These are phyloP conservation scores for Sclerotinia borealis DNA, from an alignment of 2,329 filamentous ascomycete species.

Conservation along the genomic window DNA sequence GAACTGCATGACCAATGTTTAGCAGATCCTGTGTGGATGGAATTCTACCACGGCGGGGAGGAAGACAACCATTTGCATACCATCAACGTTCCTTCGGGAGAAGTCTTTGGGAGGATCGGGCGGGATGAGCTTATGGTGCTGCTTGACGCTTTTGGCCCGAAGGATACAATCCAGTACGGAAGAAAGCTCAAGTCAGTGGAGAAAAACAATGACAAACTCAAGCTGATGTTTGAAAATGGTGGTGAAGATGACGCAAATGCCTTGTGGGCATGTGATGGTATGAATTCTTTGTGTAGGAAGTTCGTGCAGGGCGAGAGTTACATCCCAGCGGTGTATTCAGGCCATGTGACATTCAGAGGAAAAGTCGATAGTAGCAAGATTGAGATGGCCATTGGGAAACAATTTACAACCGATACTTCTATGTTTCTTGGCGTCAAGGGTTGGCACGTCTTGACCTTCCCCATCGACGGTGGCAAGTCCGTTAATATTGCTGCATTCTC, in stretches of 20 bases:
- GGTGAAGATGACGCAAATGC: constrained; percentile 8
- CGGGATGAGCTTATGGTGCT: constrained; percentile 11
- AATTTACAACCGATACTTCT: constrained; percentile 11
- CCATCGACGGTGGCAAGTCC: constrained; percentile 7
- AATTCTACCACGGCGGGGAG: background rate
- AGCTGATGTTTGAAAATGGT: constrained; percentile 12
- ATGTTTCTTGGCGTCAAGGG: constrained; percentile 15
- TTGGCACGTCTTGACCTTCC: constrained; percentile 13
- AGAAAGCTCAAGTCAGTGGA: constrained; percentile 2
- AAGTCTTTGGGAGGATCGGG: constrained; percentile 11
- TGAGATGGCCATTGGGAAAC: constrained; percentile 8
- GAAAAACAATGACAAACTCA: constrained; percentile 8
- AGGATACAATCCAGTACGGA: constrained; percentile 9
- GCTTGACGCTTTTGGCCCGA: constrained; percentile 9
- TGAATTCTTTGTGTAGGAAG: constrained; percentile 15
- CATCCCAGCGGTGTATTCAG: constrained; percentile 12
- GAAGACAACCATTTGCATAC: constrained; percentile 2
- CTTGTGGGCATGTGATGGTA: constrained; percentile 16
- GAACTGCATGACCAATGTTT: background rate
- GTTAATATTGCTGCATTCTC: constrained; percentile 14
- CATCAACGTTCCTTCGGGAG: background rate
- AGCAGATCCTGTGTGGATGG: constrained; percentile 11
- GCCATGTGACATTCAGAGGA: constrained; percentile 8
- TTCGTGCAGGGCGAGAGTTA: constrained; percentile 13
- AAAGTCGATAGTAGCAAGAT: constrained; percentile 6